Percentiles rank a stretch among this genome's conserved stretches.
Conservation (phyloP, 106 monocot genomes). For the Acorus gramineus region DNA sequence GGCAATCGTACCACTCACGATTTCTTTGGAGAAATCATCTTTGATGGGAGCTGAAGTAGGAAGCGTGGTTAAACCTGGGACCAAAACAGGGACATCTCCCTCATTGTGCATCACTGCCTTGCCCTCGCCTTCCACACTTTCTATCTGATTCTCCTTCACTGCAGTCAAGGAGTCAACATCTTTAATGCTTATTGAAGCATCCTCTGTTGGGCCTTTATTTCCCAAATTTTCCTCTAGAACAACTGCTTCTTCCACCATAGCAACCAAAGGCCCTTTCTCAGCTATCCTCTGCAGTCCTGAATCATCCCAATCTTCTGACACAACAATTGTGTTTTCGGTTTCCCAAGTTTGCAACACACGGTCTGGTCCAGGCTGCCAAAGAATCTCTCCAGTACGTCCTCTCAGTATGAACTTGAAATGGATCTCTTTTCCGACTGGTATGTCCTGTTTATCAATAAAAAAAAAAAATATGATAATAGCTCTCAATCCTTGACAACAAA, state of each 20-base stretch:
- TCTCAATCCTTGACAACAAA: too few species aligned
- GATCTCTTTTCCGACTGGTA: conserved; percentile 37
- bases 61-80: conserved; percentile 14
- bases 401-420: conserved; percentile 53
- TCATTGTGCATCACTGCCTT: not conserved
- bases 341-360: conserved; percentile 26
- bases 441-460: conserved; percentile 17
- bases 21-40: not conserved
- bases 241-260: not conserved
- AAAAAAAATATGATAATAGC: too few species aligned
- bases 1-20: not conserved
- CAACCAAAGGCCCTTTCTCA: conserved; percentile 8
- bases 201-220: too few species aligned
- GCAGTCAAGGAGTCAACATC: not conserved
- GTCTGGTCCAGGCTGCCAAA: conserved; percentile 59
- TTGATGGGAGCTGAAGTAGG: not conserved
- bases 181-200: not conserved
- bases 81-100: conserved; percentile 5
- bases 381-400: conserved; percentile 22
- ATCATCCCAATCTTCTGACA: conserved; percentile 39
- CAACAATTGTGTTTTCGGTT: conserved; percentile 29
- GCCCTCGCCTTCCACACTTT: not conserved
- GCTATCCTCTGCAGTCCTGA: conserved; percentile 15
- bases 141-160: not conserved
- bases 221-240: not conserved